Percentiles rank a stretch among this genome's conserved stretches.
Evolutionary conservation across 2,329 filamentous ascomycete genomes (phyloP).

Genomic region (Paramyrothecium roridum): DNA sequence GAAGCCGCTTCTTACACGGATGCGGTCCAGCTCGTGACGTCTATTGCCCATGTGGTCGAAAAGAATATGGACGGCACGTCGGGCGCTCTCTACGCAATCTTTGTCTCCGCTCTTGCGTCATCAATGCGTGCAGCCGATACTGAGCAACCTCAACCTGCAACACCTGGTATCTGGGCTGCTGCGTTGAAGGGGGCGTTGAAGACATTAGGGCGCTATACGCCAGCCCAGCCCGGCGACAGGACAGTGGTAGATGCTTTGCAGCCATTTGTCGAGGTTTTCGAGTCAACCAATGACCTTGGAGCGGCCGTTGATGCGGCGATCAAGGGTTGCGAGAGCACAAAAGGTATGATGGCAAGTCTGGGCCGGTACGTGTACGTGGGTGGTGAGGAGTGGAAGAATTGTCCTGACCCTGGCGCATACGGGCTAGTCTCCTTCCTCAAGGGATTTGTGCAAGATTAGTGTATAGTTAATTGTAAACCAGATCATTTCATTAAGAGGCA

Average conservation of each 20-base stretch:
- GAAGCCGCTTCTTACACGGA: slow-evolving; percentile 36
- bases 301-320: slow-evolving; percentile 56
- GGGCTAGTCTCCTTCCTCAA: slow-evolving; percentile 60
- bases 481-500: too few species aligned
- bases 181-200: slow-evolving; percentile 56
- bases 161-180: slow-evolving; percentile 29
- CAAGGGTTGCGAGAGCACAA: slow-evolving; percentile 64
- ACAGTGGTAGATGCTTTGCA: slow-evolving; percentile 70
- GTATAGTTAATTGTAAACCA: background rate
- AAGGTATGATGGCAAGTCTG: slow-evolving; percentile 70
- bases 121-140: slow-evolving; percentile 6
- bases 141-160: slow-evolving; percentile 1
- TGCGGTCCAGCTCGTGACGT: slow-evolving; percentile 6
- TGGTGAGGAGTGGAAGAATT: slow-evolving; percentile 60
- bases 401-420: slow-evolving; percentile 70
- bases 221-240: slow-evolving; percentile 67
- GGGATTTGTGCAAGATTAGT: slow-evolving; percentile 39
- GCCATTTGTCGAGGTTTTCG: slow-evolving; percentile 63
- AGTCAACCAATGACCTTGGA: slow-evolving; percentile 41
- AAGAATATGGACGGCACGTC: slow-evolving; percentile 71
- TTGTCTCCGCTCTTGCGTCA: slow-evolving; percentile 64
- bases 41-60: slow-evolving; percentile 56
- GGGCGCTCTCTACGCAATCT: slow-evolving; percentile 72
- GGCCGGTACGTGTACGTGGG: slow-evolving; percentile 74
- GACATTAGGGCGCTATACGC: slow-evolving; percentile 64